A percentile compares a stretch with the other conserved stretches of the same genome.
phyloP scores from a whole-genome alignment of 2,329 filamentous ascomycete genomes.

The Xenoacremonium recifei region DNA sequence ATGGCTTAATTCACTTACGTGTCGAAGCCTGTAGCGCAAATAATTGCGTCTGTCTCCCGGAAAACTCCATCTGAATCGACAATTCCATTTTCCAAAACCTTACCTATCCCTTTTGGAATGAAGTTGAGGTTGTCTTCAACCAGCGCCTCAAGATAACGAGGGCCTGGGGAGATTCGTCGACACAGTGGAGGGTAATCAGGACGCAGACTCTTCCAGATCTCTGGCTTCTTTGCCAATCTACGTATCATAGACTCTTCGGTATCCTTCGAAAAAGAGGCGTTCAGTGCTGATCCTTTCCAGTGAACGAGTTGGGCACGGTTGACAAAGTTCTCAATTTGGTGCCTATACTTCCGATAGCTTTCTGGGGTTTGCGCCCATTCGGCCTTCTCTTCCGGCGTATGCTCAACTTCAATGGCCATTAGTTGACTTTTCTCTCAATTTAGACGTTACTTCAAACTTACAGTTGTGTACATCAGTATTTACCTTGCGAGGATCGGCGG shows the following conservation, averaged over 20 bases:
- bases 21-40: constrained; percentile 20
- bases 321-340: background rate
- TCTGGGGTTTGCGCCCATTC: background rate
- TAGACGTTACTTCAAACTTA: background rate
- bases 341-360: background rate
- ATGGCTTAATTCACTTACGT: too few species aligned
- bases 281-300: background rate
- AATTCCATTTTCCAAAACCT: constrained; percentile 10
- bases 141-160: constrained; percentile 37
- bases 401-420: too few species aligned
- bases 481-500: constrained; percentile 15
- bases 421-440: background rate
- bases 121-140: constrained; percentile 20
- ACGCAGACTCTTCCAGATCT: constrained; percentile 24
- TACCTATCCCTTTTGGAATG: constrained; percentile 8
- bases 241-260: constrained; percentile 5
- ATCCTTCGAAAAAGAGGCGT: constrained; percentile 3
- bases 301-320: background rate
- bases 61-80: constrained; percentile 6
- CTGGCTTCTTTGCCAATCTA: constrained; percentile 6
- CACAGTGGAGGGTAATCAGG: constrained; percentile 40
- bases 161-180: constrained; percentile 43
- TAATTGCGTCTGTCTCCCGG: constrained; percentile 10
- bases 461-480: background rate
- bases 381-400: background rate